Base-by-base conservation (phyloP, 306 rosid species). In the Sindora glabra region DNA sequence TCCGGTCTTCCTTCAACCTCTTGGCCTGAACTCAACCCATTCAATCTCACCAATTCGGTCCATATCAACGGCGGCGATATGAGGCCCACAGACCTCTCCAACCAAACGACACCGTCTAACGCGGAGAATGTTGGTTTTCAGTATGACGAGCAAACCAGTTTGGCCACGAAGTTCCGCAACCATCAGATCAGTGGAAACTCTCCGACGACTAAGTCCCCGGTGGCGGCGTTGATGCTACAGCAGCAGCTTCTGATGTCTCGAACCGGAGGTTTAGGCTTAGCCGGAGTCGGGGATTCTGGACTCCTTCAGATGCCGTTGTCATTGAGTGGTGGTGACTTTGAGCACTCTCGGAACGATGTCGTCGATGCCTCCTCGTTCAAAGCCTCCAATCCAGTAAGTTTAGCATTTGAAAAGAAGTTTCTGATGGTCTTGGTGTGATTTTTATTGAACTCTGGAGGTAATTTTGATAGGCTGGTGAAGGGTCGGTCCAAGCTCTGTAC, bases 141-240 rank as follows among this genome's bases (percentile, higher is more conserved):
- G 1, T 86, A 63, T 64, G 92, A 86, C 8, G 83, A 86, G 36
- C 79, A 79, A 2, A 22, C 79, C 62, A 76, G 13, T 79, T 72
- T 89, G 27, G 62, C 89, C 38, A 64, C 94, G 48, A 89, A 89
- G 74, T 83, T 89, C 60, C 79, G 81, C 0, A 74, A 64, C 84
- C 97, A 85, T 41, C 97, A 87, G 75, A 83, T 92, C 81, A 78
- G 39, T 39, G 76, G 68, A 51, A 70, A 67, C 17, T 45, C 56
- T 0, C 58, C 65, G 32, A 57, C 67, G 10, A 22, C 81, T 2
- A 63, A 75, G 14, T 62, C 66, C 0, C 72, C 82, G 0, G 77
- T 78, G 11, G 77, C 86, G 1, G 83, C 91, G 50, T 70, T 85
- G 74, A 73, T 92, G 84, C 85, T 92, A 49, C 96, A 89, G 26